Conservation (phyloP, 768 basidiomycete species). For the Suillus ampliporus region DNA sequence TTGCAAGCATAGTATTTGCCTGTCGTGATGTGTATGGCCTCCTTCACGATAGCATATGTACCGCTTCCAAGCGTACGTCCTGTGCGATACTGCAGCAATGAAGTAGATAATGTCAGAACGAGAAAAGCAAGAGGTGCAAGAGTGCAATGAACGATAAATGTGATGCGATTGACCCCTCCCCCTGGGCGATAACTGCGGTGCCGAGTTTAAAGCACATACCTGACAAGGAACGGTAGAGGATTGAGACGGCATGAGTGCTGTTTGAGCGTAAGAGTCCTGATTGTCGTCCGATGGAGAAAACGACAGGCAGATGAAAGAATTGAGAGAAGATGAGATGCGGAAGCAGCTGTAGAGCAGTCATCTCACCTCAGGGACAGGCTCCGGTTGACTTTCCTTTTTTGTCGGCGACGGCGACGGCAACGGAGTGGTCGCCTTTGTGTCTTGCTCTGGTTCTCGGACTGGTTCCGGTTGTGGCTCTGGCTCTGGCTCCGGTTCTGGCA, state of each 20-base stretch:
- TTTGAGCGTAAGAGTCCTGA: conserved; percentile 23
- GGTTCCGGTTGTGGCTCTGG: conserved; percentile 30
- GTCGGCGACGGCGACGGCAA: conserved; percentile 11
- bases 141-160: neutral
- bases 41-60: conserved; percentile 94
- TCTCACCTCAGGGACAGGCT: conserved; percentile 25
- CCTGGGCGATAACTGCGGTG: conserved; percentile 6
- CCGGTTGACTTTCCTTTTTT: conserved; percentile 34
- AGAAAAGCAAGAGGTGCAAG: conserved; percentile 13
- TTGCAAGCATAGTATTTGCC: conserved; percentile 98
- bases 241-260: conserved; percentile 34
- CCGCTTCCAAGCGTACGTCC: conserved; percentile 90
- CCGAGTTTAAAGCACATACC: conserved; percentile 31
- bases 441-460: conserved; percentile 9
- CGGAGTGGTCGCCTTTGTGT: conserved; percentile 14
- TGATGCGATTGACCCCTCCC: conserved; percentile 2
- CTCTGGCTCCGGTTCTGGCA: neutral
- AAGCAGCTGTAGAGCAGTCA: conserved; percentile 14
- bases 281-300: conserved; percentile 9
- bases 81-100: conserved; percentile 70
- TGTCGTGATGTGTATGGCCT: conserved; percentile 93
- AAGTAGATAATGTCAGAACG: conserved; percentile 5
- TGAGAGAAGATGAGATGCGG: conserved; percentile 7
- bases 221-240: conserved; percentile 52
- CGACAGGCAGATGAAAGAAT: conserved; percentile 11